Percentiles rank a stretch among this genome's conserved stretches.
phyloP scores from a whole-genome alignment of 148 eudicot species.

The Rheum nobile region DNA sequence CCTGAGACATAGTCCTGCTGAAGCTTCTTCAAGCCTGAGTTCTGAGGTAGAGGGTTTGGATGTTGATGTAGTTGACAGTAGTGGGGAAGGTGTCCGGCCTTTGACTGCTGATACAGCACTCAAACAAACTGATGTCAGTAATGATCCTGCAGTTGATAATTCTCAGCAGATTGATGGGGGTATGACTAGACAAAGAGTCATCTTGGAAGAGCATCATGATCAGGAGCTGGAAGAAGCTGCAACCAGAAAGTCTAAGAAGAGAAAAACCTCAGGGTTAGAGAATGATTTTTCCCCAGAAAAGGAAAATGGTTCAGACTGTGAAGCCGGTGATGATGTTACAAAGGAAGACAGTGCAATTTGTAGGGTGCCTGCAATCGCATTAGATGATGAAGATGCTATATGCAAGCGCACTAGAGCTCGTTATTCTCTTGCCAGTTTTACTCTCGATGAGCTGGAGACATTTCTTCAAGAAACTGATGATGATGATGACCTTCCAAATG shows the following conservation, averaged over 20 bases:
- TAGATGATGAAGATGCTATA: conserved; percentile 74
- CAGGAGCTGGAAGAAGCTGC: conserved; percentile 10
- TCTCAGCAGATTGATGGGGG: conserved; percentile 6
- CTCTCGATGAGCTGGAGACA: conserved; percentile 92
- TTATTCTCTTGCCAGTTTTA: conserved; percentile 87
- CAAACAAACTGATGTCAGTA: conserved; percentile 13
- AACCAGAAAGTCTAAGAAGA: conserved; percentile 15
- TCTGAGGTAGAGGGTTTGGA: conserved; percentile 77
- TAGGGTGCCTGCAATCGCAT: conserved; percentile 20
- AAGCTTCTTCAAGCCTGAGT: conserved; percentile 88
- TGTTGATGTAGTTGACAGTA: conserved; percentile 48
- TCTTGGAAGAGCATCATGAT: conserved; percentile 12
- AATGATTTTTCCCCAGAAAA: conserved; percentile 13
- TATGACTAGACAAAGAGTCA: conserved; percentile 3
- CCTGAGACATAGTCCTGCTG: conserved; percentile 42
- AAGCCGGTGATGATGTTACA: conserved; percentile 24
- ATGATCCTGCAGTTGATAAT: conserved; percentile 18
- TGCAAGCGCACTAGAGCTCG: conserved; percentile 92
- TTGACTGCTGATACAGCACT: conserved; percentile 6
- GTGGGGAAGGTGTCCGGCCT: conserved; percentile 15
- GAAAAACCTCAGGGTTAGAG: conserved; percentile 22
- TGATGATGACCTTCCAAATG: conserved; percentile 79
- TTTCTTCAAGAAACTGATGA: conserved; percentile 98
- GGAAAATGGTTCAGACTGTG: conserved; percentile 29
- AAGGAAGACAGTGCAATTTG: conserved; percentile 10